A percentile compares a stretch with the other conserved stretches of the same genome.
phyloP scores from a whole-genome alignment of 352 stramenopile species.

The Thalassiosira exigua region DNA sequence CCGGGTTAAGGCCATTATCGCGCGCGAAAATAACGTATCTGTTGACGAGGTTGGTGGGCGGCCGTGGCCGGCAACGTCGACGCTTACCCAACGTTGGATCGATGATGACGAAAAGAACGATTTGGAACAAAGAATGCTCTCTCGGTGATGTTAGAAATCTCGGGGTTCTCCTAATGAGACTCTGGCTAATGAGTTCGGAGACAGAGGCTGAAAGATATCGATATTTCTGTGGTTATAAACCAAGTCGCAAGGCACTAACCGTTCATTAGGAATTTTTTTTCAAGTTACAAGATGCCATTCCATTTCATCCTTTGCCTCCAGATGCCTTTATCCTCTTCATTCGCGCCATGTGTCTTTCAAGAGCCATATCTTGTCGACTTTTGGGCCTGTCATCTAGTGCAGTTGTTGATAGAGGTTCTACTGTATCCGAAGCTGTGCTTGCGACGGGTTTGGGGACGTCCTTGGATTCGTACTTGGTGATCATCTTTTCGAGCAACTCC shows the following conservation, averaged over 20 bases:
- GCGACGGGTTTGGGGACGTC: slow-evolving; percentile 31
- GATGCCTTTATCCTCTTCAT: slow-evolving; percentile 68
- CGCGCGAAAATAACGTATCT: slow-evolving; percentile 65
- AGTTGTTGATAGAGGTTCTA: slow-evolving; percentile 14
- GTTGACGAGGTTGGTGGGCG: slow-evolving; percentile 65
- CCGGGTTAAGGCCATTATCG: slow-evolving; percentile 77
- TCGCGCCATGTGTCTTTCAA: slow-evolving; percentile 75
- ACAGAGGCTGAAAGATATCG: neutral
- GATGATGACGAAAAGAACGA: slow-evolving; percentile 71
- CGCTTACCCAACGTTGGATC: slow-evolving; percentile 74
- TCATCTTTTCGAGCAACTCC: slow-evolving; percentile 84
- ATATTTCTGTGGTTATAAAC: too few species aligned
- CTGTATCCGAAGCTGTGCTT: too few species aligned
- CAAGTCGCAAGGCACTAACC: too few species aligned
- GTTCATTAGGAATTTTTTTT: too few species aligned
- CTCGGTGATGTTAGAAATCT: too few species aligned
- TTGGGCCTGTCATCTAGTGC: slow-evolving; percentile 41
- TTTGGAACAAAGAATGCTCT: too few species aligned
- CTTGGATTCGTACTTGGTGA: slow-evolving; percentile 69
- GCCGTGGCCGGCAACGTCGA: slow-evolving; percentile 80
- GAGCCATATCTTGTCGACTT: slow-evolving; percentile 66
- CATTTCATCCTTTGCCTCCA: slow-evolving; percentile 21
- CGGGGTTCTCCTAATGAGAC: too few species aligned
- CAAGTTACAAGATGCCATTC: too few species aligned
- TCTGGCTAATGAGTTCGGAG: neutral